Conservation (phyloP, 805 yeast genomes). For the Lipomyces yamadae region DNA sequence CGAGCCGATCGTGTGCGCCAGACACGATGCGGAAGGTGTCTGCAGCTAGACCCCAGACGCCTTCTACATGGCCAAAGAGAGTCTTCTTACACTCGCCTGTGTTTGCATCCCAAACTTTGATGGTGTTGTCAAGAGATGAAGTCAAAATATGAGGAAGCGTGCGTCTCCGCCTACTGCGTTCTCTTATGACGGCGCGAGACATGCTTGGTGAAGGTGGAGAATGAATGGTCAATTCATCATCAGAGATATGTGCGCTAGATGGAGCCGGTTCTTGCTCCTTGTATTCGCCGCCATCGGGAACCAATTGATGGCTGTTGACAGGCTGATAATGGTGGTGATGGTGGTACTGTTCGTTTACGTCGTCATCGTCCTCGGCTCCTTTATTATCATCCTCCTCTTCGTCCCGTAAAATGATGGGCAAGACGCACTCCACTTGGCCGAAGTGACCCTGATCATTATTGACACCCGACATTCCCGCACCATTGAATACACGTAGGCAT, state of each 20-base stretch:
- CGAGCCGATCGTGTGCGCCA: conserved; percentile 90
- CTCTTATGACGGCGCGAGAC: conserved; percentile 10
- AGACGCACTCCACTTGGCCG: conserved; percentile 91
- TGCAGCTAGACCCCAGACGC: conserved; percentile 96
- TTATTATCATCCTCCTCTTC: conserved; percentile 48
- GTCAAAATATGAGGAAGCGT: conserved; percentile 48
- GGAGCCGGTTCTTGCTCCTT: conserved; percentile 31
- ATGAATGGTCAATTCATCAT: conserved; percentile 32
- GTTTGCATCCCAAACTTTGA: conserved; percentile 92
- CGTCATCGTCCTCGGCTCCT: conserved; percentile 24
- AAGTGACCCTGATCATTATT: conserved; percentile 65
- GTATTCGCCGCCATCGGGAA: conserved; percentile 28
- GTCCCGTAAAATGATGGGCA: conserved; percentile 75
- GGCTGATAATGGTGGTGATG: conserved; percentile 23
- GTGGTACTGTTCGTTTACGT: conserved; percentile 21
- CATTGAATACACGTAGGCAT: conserved; percentile 75
- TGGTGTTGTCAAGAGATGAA: conserved; percentile 93
- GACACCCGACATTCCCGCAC: conserved; percentile 41
- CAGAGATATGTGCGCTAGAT: conserved; percentile 14
- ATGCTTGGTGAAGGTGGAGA: conserved; percentile 31
- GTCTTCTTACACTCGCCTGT: conserved; percentile 90
- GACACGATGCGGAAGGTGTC: conserved; percentile 93
- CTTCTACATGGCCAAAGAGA: conserved; percentile 97
- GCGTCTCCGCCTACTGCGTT: conserved; percentile 14
- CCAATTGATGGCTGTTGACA: conserved; percentile 19